Conservation (phyloP, 139 green algal species). For the Ettlia oleoabundans region DNA sequence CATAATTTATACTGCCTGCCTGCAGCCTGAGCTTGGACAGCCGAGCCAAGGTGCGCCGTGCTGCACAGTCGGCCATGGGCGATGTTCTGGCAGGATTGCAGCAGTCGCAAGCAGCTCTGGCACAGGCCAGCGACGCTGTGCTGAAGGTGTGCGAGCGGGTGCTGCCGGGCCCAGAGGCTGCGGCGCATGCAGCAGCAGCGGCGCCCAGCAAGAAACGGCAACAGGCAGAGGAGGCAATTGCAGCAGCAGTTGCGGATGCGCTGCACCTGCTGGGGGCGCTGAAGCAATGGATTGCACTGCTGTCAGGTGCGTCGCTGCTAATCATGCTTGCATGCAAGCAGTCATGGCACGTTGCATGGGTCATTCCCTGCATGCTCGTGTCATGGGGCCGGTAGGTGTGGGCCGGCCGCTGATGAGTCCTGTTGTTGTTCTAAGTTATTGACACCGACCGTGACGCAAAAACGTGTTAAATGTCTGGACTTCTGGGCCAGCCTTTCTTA, state of each 20-base stretch:
- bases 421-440: too few species aligned
- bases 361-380: background rate
- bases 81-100: constrained; percentile 74
- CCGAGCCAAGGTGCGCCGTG: constrained; percentile 80
- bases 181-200: constrained; percentile 71
- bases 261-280: constrained; percentile 84
- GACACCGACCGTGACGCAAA: too few species aligned
- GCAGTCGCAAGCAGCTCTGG: constrained; percentile 37
- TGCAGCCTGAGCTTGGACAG: constrained; percentile 60
- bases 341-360: background rate
- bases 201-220: constrained; percentile 77
- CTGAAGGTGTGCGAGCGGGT: constrained; percentile 57
- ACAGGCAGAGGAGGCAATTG: constrained; percentile 77
- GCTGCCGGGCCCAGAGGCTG: constrained; percentile 71
- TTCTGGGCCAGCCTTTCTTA: too few species aligned
- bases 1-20: too few species aligned
- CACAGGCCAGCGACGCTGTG: constrained; percentile 56
- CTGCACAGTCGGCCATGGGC: constrained; percentile 54
- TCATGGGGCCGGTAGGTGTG: background rate
- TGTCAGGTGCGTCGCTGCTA: constrained; percentile 48
- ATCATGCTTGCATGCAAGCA: too few species aligned
- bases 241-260: constrained; percentile 69
- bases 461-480: too few species aligned
- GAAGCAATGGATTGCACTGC: constrained; percentile 61
- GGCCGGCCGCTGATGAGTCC: too few species aligned